Conservation (phyloP, 2,329 filamentous ascomycete species). For the Boeremia lycopersici region DNA sequence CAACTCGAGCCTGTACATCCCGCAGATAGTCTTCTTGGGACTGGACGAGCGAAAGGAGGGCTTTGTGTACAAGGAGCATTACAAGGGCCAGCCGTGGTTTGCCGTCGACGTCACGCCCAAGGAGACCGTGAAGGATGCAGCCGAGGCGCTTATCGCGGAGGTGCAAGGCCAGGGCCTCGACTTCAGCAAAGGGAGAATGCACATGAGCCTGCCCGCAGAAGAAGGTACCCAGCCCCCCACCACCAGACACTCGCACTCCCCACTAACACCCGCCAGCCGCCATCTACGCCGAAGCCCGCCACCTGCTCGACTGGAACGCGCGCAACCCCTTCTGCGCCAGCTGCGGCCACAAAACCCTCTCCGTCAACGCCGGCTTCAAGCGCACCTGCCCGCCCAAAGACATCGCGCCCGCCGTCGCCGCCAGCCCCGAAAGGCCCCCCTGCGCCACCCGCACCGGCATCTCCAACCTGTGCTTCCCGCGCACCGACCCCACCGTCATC, state of each 20-base stretch:
- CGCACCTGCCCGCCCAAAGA: slow-evolving; percentile 77
- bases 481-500: slow-evolving; percentile 94
- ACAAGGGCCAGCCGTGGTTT: slow-evolving; percentile 83
- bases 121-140: slow-evolving; percentile 66
- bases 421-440: slow-evolving; percentile 60
- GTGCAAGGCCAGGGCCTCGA: slow-evolving; percentile 66
- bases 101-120: slow-evolving; percentile 85
- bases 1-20: slow-evolving; percentile 70
- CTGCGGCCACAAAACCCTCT: slow-evolving; percentile 83
- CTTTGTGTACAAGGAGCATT: slow-evolving; percentile 69
- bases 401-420: slow-evolving; percentile 52
- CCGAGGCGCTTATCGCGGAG: slow-evolving; percentile 64
- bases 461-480: slow-evolving; percentile 89
- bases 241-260: not conserved
- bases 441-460: slow-evolving; percentile 84
- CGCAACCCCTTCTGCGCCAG: slow-evolving; percentile 91
- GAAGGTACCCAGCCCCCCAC: slow-evolving; percentile 58
- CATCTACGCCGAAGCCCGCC: slow-evolving; percentile 86
- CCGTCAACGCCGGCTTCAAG: slow-evolving; percentile 80
- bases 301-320: slow-evolving; percentile 90
- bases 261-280: slow-evolving; percentile 65
- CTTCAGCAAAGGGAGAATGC: slow-evolving; percentile 71
- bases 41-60: slow-evolving; percentile 70
- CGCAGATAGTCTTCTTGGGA: slow-evolving; percentile 83
- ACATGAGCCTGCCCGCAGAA: slow-evolving; percentile 64